These are phyloP conservation scores for Myotisia sp. DNA, from an alignment of 2,329 filamentous ascomycete species.

Conservation along the genomic window DNA sequence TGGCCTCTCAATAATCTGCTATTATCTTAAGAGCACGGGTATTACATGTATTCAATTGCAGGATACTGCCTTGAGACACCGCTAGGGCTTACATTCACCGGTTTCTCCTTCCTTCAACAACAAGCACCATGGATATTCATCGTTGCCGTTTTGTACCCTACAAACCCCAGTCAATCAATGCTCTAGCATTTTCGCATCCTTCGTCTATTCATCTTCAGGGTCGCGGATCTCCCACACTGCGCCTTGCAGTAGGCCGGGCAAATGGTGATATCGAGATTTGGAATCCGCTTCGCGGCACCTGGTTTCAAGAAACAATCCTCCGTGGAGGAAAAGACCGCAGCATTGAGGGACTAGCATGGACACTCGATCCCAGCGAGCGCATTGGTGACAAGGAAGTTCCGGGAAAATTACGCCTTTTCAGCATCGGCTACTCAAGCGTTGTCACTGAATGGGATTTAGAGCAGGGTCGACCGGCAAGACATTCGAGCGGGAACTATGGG, in stretches of 20 bases:
- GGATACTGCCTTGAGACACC: too few species aligned
- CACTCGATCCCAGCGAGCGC: slow-evolving; percentile 60
- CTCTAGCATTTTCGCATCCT: slow-evolving; percentile 81
- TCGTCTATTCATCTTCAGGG: slow-evolving; percentile 32
- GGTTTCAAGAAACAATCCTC: slow-evolving; percentile 82
- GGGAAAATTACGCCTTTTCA: slow-evolving; percentile 77
- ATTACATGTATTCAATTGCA: too few species aligned
- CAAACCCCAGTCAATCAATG: slow-evolving; percentile 82
- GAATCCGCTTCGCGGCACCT: slow-evolving; percentile 70
- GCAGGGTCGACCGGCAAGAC: slow-evolving; percentile 59
- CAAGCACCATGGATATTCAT: slow-evolving; percentile 70
- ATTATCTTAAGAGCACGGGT: too few species aligned
- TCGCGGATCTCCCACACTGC: slow-evolving; percentile 45
- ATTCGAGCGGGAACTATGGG: slow-evolving; percentile 82
- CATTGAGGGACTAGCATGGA: slow-evolving; percentile 85
- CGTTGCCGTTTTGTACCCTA: slow-evolving; percentile 92
- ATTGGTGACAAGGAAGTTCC: slow-evolving; percentile 44
- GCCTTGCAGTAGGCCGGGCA: slow-evolving; percentile 76
- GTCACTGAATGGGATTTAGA: slow-evolving; percentile 92
- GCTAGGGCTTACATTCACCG: too few species aligned
- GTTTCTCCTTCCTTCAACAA: too few species aligned
- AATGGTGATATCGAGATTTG: slow-evolving; percentile 97
- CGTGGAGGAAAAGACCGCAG: slow-evolving; percentile 71
- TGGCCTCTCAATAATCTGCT: too few species aligned
- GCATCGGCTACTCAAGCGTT: slow-evolving; percentile 82